Percentiles rank a stretch among this genome's conserved stretches.
Evolutionary conservation across 306 rosid genomes (phyloP).

Genomic region (Geum urbanum): DNA sequence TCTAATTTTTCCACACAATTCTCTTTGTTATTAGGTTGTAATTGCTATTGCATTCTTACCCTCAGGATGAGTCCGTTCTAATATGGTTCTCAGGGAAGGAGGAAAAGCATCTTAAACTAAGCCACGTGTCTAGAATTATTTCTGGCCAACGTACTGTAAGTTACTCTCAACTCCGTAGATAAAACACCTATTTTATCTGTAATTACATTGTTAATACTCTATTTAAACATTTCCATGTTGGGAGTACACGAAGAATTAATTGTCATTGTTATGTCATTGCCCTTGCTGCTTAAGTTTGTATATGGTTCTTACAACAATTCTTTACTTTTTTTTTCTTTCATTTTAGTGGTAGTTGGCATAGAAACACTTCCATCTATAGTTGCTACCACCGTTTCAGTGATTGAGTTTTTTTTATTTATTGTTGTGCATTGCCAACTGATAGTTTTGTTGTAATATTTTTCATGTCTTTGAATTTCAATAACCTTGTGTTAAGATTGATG

Average conservation of each 20-base stretch:
- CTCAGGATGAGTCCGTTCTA: conserved; percentile 94
- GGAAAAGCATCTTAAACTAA: conserved; percentile 89
- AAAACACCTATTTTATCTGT: conserved; percentile 21
- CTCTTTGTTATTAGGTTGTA: conserved; percentile 15
- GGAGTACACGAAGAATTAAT: background rate
- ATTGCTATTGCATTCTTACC: conserved; percentile 31
- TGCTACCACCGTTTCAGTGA: background rate
- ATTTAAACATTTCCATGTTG: background rate
- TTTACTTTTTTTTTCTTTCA: background rate
- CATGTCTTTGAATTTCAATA: conserved; percentile 13
- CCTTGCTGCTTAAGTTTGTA: conserved; percentile 2
- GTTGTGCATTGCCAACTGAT: background rate
- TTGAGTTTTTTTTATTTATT: background rate
- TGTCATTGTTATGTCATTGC: background rate
- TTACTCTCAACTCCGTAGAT: conserved; percentile 15
- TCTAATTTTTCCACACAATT: conserved; percentile 23
- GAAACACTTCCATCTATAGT: background rate
- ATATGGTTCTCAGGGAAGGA: conserved; percentile 98
- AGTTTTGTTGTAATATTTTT: background rate
- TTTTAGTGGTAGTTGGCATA: background rate
- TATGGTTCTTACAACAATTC: background rate
- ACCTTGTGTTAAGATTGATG: background rate
- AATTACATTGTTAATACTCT: conserved; percentile 1
- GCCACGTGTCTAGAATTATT: conserved; percentile 88
- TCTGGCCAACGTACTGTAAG: conserved; percentile 99